These are phyloP conservation scores for Aspergillus latus DNA, from an alignment of 2,329 filamentous ascomycete genomes.

Conservation along the genomic window DNA sequence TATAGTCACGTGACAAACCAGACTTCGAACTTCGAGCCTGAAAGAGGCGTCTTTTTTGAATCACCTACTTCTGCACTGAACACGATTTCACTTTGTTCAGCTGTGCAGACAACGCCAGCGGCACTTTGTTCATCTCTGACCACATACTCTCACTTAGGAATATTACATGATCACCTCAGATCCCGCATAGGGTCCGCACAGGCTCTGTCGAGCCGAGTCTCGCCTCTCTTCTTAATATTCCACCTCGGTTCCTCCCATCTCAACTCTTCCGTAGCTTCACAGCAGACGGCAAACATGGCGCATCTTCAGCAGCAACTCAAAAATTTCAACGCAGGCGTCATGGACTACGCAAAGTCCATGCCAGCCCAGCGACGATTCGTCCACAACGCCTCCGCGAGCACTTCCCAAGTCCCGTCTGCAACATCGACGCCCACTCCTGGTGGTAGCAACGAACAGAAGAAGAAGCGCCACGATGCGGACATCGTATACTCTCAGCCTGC, in stretches of 20 bases:
- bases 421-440: slow-evolving; percentile 33
- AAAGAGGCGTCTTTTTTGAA: neutral
- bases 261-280: neutral
- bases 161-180: slow-evolving; percentile 11
- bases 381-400: slow-evolving; percentile 59
- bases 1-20: neutral
- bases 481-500: slow-evolving; percentile 72
- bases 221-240: slow-evolving; percentile 9
- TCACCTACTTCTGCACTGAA: neutral
- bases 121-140: neutral
- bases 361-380: slow-evolving; percentile 52
- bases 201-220: slow-evolving; percentile 18
- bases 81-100: neutral
- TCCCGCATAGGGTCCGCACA: slow-evolving; percentile 11
- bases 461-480: slow-evolving; percentile 59
- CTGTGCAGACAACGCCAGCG: neutral
- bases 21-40: neutral
- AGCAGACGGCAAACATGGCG: slow-evolving; percentile 49
- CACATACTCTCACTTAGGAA: neutral
- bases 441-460: slow-evolving; percentile 47
- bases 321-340: slow-evolving; percentile 61
- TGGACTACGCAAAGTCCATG: slow-evolving; percentile 65
- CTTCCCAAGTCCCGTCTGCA: slow-evolving; percentile 51
- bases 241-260: neutral
- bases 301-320: slow-evolving; percentile 67